Evolutionary conservation across 2,329 filamentous ascomycete species (phyloP), one percentile per base, ranked within the genome.

Genomic region (Chaetomium olivaceum): DNA sequence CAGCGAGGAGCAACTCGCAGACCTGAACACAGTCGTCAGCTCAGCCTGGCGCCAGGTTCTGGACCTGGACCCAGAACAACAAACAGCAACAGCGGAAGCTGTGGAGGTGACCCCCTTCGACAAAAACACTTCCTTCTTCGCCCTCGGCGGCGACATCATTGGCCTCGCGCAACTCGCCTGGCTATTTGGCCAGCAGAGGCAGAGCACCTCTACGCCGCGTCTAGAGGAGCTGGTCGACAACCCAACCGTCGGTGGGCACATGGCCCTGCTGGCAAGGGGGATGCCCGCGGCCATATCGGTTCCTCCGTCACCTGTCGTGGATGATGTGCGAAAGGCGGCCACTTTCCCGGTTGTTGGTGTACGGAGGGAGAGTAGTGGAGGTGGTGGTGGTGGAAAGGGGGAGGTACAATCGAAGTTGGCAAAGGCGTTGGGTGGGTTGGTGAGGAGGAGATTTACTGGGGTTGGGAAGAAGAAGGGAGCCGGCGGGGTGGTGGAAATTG

Each of bases 81-180:
- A 60, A 21, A n/a, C 16, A 43, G 33, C 58, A 39, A 39, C 58
- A 51, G 21, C 46, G 1, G 33, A 55, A 4, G 16, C 31, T n/a
- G 25, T 36, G 0, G 12, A 21, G 3, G 4, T 16, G 11, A 21
- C 9, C 25, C 16, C 56, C 9, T 52, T 65, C 46, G 51, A 67
- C 46, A 19, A 29, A 12, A 54, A 64, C 36, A 66, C 65, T 9
- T 71, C 70, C 19, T 72, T 72, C 62, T 72, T 72, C 51, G 61
- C 52, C 36, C 50, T 69, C 5, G 69, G 70, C 25, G 70, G 70
- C 31, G 70, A 72, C 54, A 68, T 72, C 48, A 64, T 91, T 31
- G 66, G 63, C 23, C 67, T 72, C 1, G 69, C 69, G 5, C 68
- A 70, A 16, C 63, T 72, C 3, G 59, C 67, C 36, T 69, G 62